Base-by-base conservation (phyloP, 1,284 basidiomycete genomes). In the Rhodofomes roseus region DNA sequence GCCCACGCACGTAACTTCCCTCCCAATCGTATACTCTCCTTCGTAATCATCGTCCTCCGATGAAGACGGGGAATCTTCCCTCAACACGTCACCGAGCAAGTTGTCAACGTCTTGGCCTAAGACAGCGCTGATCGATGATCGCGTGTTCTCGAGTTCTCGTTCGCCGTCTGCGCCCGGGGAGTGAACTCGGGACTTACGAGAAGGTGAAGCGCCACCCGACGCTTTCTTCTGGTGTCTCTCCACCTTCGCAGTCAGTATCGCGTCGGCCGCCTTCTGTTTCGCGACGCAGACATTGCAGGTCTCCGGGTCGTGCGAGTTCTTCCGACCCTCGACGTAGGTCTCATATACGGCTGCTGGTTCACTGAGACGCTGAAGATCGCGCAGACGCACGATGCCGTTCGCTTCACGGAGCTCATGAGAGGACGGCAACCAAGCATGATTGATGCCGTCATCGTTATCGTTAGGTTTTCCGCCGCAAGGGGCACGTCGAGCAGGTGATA, bases 391-490 rank as follows among this genome's bases (percentile, higher is more conserved):
- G 12, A 12, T 43, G 2, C 64, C 67, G 18, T 53, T 44, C 43
- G 53, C 55, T 65, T 78, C 70, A 54, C 59, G 57, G 11, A 63
- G 31, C n/a, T 27, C 43, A 12, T 62, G 54, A 4, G 68, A 60
- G 11, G 50, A 34, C 7, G 80, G 80, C 59, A 88, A 78, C 78
- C 81, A 89, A 4, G 79, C 86, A 58, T 85, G 82, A 52, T 71
- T 68, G 62, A 85, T 76, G 29, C 80, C 79, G 31, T 81, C 78
- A 58, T 82, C 78, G 57, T 77, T 66, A 14, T 61, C 65, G 34
- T 74, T 70, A 5, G 65, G 59, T 11, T 50, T 29, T 20, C 64
- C 68, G 29, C 65, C 70, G 27, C 63, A 46, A 18, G 69, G 65
- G 1, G 70, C 65, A 1, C 79, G 74, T 1, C 27, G 40, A 27